Evolutionary conservation across 2,329 filamentous ascomycete species (phyloP).

Genomic region (Aspergillus ochraceoroseus): DNA sequence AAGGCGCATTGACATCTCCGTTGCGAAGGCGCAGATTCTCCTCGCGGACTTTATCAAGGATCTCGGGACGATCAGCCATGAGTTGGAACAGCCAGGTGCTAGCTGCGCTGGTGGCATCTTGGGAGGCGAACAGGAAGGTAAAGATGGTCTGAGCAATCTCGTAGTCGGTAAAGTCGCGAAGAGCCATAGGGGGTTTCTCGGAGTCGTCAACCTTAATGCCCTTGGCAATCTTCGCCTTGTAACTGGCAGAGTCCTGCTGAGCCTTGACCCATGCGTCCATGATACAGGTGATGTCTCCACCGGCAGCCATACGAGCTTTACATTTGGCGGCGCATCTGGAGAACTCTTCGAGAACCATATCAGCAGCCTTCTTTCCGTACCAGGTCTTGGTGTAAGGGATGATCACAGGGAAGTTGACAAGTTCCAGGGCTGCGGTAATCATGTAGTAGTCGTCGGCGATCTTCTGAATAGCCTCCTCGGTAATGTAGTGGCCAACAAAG

Average conservation of each 20-base stretch:
- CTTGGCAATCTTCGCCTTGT: slow-evolving; percentile 70
- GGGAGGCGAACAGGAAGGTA: slow-evolving; percentile 55
- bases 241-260: slow-evolving; percentile 79
- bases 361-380: slow-evolving; percentile 93
- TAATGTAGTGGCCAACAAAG: slow-evolving; percentile 96
- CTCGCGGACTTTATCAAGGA: slow-evolving; percentile 82
- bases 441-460: slow-evolving; percentile 96
- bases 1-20: slow-evolving; percentile 63
- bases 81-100: slow-evolving; percentile 94
- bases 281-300: slow-evolving; percentile 82
- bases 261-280: slow-evolving; percentile 91
- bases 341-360: slow-evolving; percentile 88
- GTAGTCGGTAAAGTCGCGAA: slow-evolving; percentile 49
- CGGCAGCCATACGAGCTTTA: slow-evolving; percentile 84
- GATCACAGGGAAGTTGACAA: slow-evolving; percentile 98
- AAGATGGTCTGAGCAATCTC: slow-evolving; percentile 52
- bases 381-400: slow-evolving; percentile 91
- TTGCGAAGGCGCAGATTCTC: slow-evolving; percentile 77
- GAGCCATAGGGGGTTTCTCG: slow-evolving; percentile 59
- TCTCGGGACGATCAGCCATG: slow-evolving; percentile 87
- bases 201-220: slow-evolving; percentile 63
- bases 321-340: slow-evolving; percentile 87
- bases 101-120: slow-evolving; percentile 92
- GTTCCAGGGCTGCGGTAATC: slow-evolving; percentile 89
- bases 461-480: slow-evolving; percentile 82